phyloP scores from a whole-genome alignment of 2,329 filamentous ascomycete genomes.

The Colletotrichum eremochloae region DNA sequence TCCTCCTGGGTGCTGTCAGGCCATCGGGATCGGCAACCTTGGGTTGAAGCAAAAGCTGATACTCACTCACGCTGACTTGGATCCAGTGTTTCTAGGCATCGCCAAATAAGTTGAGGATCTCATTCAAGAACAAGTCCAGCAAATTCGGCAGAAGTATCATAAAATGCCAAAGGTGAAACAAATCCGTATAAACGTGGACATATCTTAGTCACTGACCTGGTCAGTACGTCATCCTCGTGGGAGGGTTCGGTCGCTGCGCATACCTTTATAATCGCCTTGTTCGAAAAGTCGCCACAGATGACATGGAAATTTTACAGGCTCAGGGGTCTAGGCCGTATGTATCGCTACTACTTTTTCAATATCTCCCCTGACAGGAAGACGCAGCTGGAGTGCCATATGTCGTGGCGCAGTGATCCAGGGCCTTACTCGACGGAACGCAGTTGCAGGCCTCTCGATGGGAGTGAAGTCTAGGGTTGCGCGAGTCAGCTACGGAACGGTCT shows the following conservation, averaged over 20 bases:
- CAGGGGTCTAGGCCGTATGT: slow-evolving; percentile 51
- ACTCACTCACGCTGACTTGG: slow-evolving; percentile 43
- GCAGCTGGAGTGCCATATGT: slow-evolving; percentile 53
- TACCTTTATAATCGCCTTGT: too few relatives aligned
- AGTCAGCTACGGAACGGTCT: slow-evolving; percentile 46
- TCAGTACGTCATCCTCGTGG: slow-evolving; percentile 56
- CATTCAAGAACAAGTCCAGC: slow-evolving; percentile 45
- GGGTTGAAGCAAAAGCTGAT: slow-evolving; percentile 12
- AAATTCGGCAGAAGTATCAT: slow-evolving; percentile 39
- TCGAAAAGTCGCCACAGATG: slow-evolving; percentile 33
- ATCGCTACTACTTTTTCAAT: not conserved
- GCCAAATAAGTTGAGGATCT: slow-evolving; percentile 44
- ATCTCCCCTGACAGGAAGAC: accelerated
- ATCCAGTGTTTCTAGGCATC: slow-evolving; percentile 45
- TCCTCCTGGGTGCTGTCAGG: slow-evolving; percentile 27
- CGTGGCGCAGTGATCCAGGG: slow-evolving; percentile 51
- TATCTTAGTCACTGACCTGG: not conserved
- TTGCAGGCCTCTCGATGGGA: not conserved
- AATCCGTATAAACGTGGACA: too few relatives aligned
- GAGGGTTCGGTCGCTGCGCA: slow-evolving; percentile 51
- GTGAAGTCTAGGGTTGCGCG: slow-evolving; percentile 46
- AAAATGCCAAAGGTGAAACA: slow-evolving; percentile 47
- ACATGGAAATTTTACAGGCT: slow-evolving; percentile 49
- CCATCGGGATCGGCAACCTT: not conserved
- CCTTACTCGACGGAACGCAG: slow-evolving; percentile 8